These are phyloP conservation scores for Fraxinus velutina DNA, from an alignment of 305 asterid genomes.

Conservation along the genomic window DNA sequence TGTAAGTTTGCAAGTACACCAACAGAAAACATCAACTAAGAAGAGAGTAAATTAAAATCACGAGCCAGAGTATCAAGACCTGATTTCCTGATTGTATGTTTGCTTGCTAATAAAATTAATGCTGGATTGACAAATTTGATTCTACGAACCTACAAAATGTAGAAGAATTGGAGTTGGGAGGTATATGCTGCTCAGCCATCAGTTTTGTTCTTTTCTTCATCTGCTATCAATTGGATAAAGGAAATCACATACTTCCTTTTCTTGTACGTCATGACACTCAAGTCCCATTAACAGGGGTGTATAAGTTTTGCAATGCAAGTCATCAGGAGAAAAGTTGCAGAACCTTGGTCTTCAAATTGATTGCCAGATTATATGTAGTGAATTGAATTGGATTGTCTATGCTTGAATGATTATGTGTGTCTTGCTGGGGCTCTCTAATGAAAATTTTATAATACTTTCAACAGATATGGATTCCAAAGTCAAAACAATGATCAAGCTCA, in stretches of 20 bases:
- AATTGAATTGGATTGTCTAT: constrained; percentile 4
- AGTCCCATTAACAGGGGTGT: not conserved
- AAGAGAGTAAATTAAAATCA: not conserved
- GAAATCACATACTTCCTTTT: not conserved
- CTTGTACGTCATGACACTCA: not conserved
- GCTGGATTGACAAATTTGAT: no score
- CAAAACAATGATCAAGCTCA: constrained; percentile 90
- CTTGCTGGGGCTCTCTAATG: constrained; percentile 16
- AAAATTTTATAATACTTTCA: constrained; percentile 21
- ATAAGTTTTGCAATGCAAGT: not conserved
- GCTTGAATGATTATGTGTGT: not conserved
- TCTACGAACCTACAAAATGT: no score
- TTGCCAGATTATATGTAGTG: constrained; percentile 3
- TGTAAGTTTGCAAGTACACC: not conserved
- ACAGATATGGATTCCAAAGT: constrained; percentile 91
- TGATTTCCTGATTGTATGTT: not conserved
- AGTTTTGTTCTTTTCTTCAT: not conserved
- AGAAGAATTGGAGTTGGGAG: not conserved
- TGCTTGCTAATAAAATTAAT: not conserved
- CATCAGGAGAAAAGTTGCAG: not conserved
- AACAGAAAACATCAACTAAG: not conserved
- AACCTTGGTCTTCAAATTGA: constrained; percentile 5
- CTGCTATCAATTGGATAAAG: not conserved
- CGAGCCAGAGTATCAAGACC: not conserved
- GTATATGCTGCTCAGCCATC: not conserved